Evolutionary conservation across 1,139 yeast species (phyloP), one percentile per base, ranked within the genome.

Genomic region (Candida sojae): DNA sequence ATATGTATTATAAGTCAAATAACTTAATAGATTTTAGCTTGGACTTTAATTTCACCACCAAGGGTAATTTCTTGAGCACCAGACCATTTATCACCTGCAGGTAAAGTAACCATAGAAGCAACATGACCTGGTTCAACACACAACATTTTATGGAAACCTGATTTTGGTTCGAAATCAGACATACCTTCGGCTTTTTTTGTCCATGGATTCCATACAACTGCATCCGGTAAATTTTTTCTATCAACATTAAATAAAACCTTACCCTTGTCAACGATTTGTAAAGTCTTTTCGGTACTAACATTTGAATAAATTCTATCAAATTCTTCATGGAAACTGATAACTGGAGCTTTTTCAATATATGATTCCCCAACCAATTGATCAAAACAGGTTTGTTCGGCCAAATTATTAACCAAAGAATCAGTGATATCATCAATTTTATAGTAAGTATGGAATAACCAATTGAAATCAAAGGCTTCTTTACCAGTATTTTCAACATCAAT

Each of bases 171-270:
- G 63, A 92, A 93, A 67, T 93, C 99, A 34, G 75, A 84, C 92
- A 93, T 88, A 1, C 86, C 86, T 29, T 71, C 75, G 23, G 95
- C 82, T 65, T 88, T 88, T 47, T 86, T 80, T 57, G 80, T 75
- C 99, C 98, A 93, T 26, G 99, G 99, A 66, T 93, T 93, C 99
- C 99, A 93, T 47, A 93, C 97, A 44, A 93, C 98, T 23, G 90
- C 81, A 63, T 93, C 98, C 2, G 88, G 91, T 55, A 92, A 74
- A 57, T 85, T 84, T 29, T 69, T 69, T 61, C 96, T 79, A 50
- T 79, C 71, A 35, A 91, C 70, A 43, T 86, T 83, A 63, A 84
- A 85, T 46, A 83, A 66, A 4, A 88, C 92, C 53, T 81, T 77
- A 37, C 95, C 95, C 52, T 79, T 72, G 53, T 83, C 87, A 43